A percentile compares a stretch with the other conserved stretches of the same genome.
Evolutionary conservation across 345 rosid species (phyloP).

Genomic region (Brassica napus): Da-Ae NC_063451.1:39660001-39660500

Average conservation of each 20-base stretch:
- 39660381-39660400: too few relatives aligned
- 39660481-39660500: too few relatives aligned
- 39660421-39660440: too few relatives aligned
- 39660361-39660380: background rate
- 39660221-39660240: background rate
- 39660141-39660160: background rate
- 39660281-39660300: background rate
- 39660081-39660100: background rate
- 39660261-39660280: background rate
- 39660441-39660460: too few relatives aligned
- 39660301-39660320: background rate
- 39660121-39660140: background rate
- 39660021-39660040: background rate
- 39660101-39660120: background rate
- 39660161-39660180: background rate
- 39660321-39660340: background rate
- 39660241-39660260: background rate
- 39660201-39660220: background rate
- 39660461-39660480: too few relatives aligned
- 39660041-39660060: background rate
- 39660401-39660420: too few relatives aligned
- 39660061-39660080: background rate
- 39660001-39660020: background rate
- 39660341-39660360: background rate
- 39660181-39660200: background rate